Evolutionary conservation across 306 rosid species (phyloP), one percentile per base, ranked within the genome.

Genomic region (Amphicarpaea edgeworthii): DNA sequence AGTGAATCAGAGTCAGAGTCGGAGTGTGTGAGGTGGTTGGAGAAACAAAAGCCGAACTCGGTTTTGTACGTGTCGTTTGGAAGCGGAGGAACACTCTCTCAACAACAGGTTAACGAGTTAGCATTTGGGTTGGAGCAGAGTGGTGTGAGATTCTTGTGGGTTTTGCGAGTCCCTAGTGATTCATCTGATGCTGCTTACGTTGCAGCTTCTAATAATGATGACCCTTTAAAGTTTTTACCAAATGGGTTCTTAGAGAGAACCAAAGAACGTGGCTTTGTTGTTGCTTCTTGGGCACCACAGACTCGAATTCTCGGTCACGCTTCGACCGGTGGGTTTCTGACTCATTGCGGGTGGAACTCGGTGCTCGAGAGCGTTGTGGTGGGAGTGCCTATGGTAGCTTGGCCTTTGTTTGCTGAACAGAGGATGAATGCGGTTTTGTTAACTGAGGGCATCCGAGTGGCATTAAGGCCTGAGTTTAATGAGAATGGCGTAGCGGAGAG

Each of bases 261-360:
- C 7, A 77, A 66, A 42, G 67, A 16, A 1, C 60, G 15, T 12
- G 83, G 86, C 6, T 40, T 77, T 1, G 72, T 77, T 10, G 54
- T 77, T 5, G 7, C 72, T 4, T 57, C 61, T 58, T 82, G 86
- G 83, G 86, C 79, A 0, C 82, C 86, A 19, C 86, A 82, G 28
- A n/a, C 72, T 15, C 61, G 58, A 38, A 63, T 82, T 1, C 73
- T 82, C 5, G 30, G 61, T 0, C 83, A 82, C 15, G 19, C 6
- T n/a, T 66, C 85, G 15, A 66, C 32, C 3, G 82, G 86, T 0
- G 86, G 86, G 17, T 82, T 82, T 46, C 6, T 82, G 6, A 72
- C 61, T 1, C 86, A 82, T 23, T 82, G 79, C 47, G 86, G 86
- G 5, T 82, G 83, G 86, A 82, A 82, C 12, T 77, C 86, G 0